Evolutionary conservation across 1,284 basidiomycete species (phyloP).

Genomic region (Cryptococcus jaspeensis): DNA sequence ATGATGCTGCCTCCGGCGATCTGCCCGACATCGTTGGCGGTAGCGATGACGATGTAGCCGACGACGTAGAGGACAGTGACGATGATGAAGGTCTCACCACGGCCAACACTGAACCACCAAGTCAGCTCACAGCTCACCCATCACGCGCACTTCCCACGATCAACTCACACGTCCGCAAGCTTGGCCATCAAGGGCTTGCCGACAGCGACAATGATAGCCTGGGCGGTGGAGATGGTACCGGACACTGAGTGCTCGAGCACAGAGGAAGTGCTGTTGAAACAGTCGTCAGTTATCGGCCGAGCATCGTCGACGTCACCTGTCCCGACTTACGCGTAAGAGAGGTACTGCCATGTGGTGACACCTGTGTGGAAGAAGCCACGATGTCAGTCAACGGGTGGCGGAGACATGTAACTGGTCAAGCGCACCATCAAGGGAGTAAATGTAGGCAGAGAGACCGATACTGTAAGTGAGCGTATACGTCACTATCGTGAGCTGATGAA

Average conservation of each 20-base stretch:
- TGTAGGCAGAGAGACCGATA: conserved; percentile 67
- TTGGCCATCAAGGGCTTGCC: conserved; percentile 80
- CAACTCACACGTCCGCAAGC: conserved; percentile 62
- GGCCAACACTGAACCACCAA: conserved; percentile 43
- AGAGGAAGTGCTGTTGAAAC: conserved; percentile 54
- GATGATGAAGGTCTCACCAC: conserved; percentile 60
- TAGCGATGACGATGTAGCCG: conserved; percentile 63
- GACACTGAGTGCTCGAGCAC: conserved; percentile 58
- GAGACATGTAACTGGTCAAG: conserved; percentile 1
- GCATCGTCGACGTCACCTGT: not conserved
- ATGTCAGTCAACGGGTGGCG: conserved; percentile 5
- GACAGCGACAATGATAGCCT: conserved; percentile 59
- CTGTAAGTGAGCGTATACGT: conserved; percentile 44
- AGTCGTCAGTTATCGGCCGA: not conserved
- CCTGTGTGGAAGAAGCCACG: conserved; percentile 14
- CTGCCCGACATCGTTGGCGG: conserved; percentile 59
- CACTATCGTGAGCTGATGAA: not conserved
- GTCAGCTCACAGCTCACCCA: not conserved
- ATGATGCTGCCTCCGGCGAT: conserved; percentile 58
- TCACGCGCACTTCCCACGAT: not conserved
- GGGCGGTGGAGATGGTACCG: conserved; percentile 60
- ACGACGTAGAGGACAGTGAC: conserved; percentile 56
- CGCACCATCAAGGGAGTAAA: conserved; percentile 69
- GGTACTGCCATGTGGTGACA: conserved; percentile 65
- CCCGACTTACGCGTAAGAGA: conserved; percentile 57